Base-by-base conservation (phyloP, 257 asterid genomes). In the Galeopsis tetrahit region DNA sequence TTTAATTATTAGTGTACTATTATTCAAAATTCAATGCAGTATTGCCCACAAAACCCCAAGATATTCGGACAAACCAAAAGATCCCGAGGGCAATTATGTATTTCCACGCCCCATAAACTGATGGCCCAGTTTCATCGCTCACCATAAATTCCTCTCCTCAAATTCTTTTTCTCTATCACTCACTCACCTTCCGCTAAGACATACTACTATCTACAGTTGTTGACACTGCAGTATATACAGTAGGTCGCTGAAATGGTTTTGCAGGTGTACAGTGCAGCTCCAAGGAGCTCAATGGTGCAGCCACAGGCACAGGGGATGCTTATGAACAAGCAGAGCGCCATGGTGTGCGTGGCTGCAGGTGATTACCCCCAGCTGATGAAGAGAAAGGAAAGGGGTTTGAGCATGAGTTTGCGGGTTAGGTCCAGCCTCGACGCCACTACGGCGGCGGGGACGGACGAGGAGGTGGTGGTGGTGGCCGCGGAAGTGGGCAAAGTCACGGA, bases 401-500 rank as follows among this genome's bases (percentile, higher is more conserved):
- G 79, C 70, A 68, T 69, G 79, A 81, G 75, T 74, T 49, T 76
- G 33, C 80, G 76, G 65, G 84, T 78, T 10, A 86, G 77, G 70
- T 49, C 85, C 10, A 81, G 88, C 85, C 74, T 81, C 80, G 98
- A 89, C 14, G 77, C 90, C 3, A 58, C 82, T 10, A 60, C 62
- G 76, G 65, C 21, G 15, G 81, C 71, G 71, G 79, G 62, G 65
- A 83, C 96, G 21, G 94, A 82, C 28, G 28, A 21, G 28, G 28
- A 21, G 1, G 28, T 21, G 28, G 28, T 21, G 28, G 28, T 21
- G 71, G 96, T 81, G 62, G 72, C 36, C 32, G 83, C 81, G 70
- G 80, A 70, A 69, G 86, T 84, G 49, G 97, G 98, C 4, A 76
- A 75, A 70, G 98, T 91, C 46, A 89, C 97, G 21, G 97, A 86